Percentiles rank a stretch among this genome's conserved stretches.
These are phyloP conservation scores for Hydnomerulius pinastri DNA, from an alignment of 768 basidiomycete genomes.

Conservation along the genomic window DNA sequence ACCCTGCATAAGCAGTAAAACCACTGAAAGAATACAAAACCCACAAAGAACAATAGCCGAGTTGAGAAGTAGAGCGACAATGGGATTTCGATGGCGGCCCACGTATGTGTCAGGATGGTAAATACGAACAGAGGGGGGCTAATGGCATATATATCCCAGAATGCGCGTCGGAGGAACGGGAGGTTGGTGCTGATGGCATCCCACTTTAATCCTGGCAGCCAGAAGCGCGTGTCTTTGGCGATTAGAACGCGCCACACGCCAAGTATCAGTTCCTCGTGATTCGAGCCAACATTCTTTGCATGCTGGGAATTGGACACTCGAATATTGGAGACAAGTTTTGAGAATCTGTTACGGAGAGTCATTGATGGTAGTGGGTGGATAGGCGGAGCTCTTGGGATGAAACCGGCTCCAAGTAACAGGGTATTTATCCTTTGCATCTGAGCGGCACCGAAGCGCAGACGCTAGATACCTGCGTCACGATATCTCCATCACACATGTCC, in stretches of 20 bases:
- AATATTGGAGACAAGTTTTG: not conserved
- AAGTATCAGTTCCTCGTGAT: slow-evolving; percentile 15
- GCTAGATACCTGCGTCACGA: too few species aligned
- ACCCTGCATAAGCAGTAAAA: not conserved
- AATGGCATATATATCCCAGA: slow-evolving; percentile 23
- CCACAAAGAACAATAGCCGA: slow-evolving; percentile 19
- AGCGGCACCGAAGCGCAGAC: too few species aligned
- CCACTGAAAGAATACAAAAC: not conserved
- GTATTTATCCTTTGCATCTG: too few species aligned
- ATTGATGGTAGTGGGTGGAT: too few species aligned
- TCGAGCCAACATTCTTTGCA: not conserved
- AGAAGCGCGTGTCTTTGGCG: slow-evolving; percentile 9
- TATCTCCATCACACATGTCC: too few species aligned
- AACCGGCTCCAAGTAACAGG: too few species aligned
- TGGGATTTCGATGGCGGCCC: slow-evolving; percentile 20
- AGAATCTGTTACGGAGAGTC: not conserved
- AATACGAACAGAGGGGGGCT: slow-evolving; percentile 19
- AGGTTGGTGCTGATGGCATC: not conserved
- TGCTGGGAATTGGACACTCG: not conserved
- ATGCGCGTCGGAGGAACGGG: slow-evolving; percentile 14
- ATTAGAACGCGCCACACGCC: slow-evolving; percentile 29
- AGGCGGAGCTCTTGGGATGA: too few species aligned
- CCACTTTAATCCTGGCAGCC: slow-evolving; percentile 10
- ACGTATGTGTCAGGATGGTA: slow-evolving; percentile 9
- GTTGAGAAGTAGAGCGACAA: slow-evolving; percentile 27